A percentile compares a stretch with the other conserved stretches of the same genome.
phyloP scores from a whole-genome alignment of 306 rosid genomes.

The barrel medic (Medicago truncatula) region DNA sequence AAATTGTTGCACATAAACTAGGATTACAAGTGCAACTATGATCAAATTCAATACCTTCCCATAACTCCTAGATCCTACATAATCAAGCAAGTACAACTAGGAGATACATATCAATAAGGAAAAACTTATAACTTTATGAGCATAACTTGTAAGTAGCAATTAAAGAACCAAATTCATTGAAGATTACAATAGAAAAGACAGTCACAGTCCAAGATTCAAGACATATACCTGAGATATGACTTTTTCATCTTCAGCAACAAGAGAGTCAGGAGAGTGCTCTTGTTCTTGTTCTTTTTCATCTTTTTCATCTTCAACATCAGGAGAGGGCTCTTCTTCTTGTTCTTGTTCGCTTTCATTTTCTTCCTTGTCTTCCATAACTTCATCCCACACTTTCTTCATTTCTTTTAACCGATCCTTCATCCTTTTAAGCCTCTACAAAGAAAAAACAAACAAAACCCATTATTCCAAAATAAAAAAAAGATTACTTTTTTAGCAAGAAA shows the following conservation, averaged over 20 bases:
- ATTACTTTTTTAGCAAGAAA: neutral
- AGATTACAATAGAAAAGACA: neutral
- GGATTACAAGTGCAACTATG: too few relatives aligned
- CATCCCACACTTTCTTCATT: constrained; percentile 58
- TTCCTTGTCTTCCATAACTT: constrained; percentile 45
- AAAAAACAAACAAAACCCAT: neutral
- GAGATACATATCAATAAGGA: too few relatives aligned
- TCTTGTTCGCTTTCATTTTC: constrained; percentile 30
- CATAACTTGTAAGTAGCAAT: neutral
- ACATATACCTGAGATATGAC: constrained; percentile 23
- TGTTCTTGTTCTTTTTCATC: neutral
- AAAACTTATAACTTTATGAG: too few relatives aligned
- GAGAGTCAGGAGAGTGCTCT: neutral
- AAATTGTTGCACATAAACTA: too few relatives aligned
- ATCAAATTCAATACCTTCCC: too few relatives aligned
- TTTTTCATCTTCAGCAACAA: constrained; percentile 7
- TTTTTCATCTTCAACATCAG: neutral
- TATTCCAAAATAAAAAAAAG: neutral
- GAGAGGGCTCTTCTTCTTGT: constrained; percentile 25
- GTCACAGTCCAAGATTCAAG: neutral
- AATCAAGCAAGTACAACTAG: too few relatives aligned
- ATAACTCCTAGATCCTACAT: too few relatives aligned
- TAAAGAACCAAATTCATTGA: neutral
- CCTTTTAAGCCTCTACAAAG: constrained; percentile 48
- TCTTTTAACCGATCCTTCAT: constrained; percentile 52